Conservation (phyloP, 2,329 filamentous ascomycete genomes). For the Phaeosphaeriaceae sp. region DNA sequence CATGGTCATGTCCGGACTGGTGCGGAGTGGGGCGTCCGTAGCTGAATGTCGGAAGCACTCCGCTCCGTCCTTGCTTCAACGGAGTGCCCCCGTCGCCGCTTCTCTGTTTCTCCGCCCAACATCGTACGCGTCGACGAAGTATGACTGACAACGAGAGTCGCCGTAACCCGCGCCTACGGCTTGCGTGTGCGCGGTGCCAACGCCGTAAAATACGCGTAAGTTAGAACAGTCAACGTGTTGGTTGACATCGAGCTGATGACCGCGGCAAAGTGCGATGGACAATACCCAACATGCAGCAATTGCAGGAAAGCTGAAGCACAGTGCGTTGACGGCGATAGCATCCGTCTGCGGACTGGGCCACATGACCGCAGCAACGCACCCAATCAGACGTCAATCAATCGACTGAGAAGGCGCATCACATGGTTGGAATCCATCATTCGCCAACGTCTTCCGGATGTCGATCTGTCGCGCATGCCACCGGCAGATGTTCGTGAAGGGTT, state of each 20-base stretch:
- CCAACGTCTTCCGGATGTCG: slow-evolving; percentile 14
- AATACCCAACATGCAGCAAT: slow-evolving; percentile 16
- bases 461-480: slow-evolving; percentile 4
- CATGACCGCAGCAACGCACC: neutral
- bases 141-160: neutral
- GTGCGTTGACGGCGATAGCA: slow-evolving; percentile 19
- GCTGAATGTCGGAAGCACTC: no score
- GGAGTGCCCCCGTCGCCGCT: neutral
- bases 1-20: no score
- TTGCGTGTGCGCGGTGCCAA: slow-evolving; percentile 20
- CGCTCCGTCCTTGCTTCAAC: no score
- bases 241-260: no score
- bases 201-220: slow-evolving; percentile 22
- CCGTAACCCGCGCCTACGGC: slow-evolving; percentile 15
- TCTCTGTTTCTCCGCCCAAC: neutral
- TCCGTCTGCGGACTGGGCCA: slow-evolving; percentile 9
- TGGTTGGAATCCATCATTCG: slow-evolving; percentile 21
- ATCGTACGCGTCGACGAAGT: neutral
- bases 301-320: slow-evolving; percentile 14
- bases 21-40: no score
- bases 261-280: slow-evolving; percentile 14
- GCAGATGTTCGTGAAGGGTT: neutral
- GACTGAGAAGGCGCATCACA: slow-evolving; percentile 10
- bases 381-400: neutral
- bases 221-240: neutral